Evolutionary conservation across 164 flowering plant genomes (phyloP), one percentile per base, ranked within the genome.

Genomic region (Stephania cephalantha): DNA sequence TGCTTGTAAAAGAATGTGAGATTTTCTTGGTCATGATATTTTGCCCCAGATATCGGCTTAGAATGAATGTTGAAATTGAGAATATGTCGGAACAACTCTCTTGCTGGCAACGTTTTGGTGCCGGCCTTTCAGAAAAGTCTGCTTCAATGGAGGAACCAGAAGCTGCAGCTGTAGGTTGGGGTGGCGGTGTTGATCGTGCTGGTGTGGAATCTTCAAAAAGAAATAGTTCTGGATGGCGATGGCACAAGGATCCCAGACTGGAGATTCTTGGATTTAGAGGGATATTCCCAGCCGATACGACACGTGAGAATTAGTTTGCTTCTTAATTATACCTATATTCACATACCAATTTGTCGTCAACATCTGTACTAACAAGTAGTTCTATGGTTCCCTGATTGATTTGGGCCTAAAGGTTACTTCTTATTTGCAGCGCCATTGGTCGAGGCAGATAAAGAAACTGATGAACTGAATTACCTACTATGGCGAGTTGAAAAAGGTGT

Each of bases 91-190:
- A 85, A 69, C 94, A 94, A 46, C 91, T 87, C 73, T 86, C 86
- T 76, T 96, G 97, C 80, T 94, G 98, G 99, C 99, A 96, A 80
- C 86, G 89, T 5, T 94, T 84, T 81, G 97, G 99, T 69, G 82
- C 83, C 30, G 70, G 83, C 25, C 78, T 90, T 52, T 80, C 84
- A 69, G 68, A 75, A 7, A 78, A 81, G 67, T 75, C 87, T 20
- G 78, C 86, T 31, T 80, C 85, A 12, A 73, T 31, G 25, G 91
- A 88, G 79, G 98, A 94, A 64, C 94, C 92, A 1, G 98, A 90
- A 68, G 90, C 90, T 77, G 84, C 86, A 64, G 52, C 87, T 72
- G 80, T 95, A 72, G 99, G 98, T 48, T 92, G 88, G 88, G 97
- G 93, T 74, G 85, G 81, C 52, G 79, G 79, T 45, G 83, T 84